These are phyloP conservation scores for Periconia digitata DNA, from an alignment of 2,329 filamentous ascomycete genomes.

Conservation along the genomic window DNA sequence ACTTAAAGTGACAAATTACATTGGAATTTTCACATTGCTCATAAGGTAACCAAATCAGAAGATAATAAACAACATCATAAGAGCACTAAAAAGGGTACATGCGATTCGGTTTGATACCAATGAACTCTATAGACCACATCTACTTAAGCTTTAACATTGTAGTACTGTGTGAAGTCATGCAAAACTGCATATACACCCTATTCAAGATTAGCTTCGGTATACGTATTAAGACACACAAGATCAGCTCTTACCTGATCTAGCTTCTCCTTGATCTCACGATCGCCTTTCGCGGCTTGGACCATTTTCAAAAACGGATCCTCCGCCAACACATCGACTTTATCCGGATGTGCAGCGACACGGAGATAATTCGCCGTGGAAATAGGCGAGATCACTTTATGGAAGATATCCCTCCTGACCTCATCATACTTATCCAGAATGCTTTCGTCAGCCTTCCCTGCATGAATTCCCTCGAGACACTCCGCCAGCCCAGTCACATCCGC, in stretches of 20 bases:
- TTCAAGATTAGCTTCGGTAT: neutral
- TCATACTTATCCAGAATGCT: conserved; percentile 12
- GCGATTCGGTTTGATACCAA: no score
- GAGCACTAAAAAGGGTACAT: no score
- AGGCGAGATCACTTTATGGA: conserved; percentile 9
- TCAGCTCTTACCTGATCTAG: neutral
- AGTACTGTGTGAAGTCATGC: neutral
- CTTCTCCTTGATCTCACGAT: neutral
- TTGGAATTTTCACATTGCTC: no score
- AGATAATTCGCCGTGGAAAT: conserved; percentile 39
- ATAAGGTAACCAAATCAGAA: no score
- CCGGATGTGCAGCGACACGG: conserved; percentile 11
- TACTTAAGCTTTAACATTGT: neutral
- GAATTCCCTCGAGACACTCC: conserved; percentile 50
- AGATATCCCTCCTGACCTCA: conserved; percentile 8
- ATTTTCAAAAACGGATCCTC: neutral
- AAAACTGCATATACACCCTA: neutral
- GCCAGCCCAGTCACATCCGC: conserved; percentile 60
- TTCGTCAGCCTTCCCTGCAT: conserved; percentile 5
- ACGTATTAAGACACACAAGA: neutral
- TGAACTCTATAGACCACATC: no score
- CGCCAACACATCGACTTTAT: neutral
- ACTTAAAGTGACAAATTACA: no score
- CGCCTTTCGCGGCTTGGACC: neutral
- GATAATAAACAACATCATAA: no score